Evolutionary conservation across 2,329 filamentous ascomycete species (phyloP).

Genomic region (Knoxdaviesia proteae): DNA sequence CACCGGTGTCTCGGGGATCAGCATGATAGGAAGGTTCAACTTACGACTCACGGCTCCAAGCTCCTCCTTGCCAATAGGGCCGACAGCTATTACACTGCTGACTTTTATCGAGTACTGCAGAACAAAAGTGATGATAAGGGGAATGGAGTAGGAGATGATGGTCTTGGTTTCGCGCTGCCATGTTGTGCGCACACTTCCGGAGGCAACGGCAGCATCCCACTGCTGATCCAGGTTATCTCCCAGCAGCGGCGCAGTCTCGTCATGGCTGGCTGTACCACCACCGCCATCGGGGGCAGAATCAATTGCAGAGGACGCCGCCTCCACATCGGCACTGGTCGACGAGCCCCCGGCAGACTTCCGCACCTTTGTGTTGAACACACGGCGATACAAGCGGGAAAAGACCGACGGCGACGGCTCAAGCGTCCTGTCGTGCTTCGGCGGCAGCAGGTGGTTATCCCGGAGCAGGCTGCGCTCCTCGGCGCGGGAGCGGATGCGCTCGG

Average conservation of each 20-base stretch:
- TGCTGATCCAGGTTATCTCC: conserved; percentile 37
- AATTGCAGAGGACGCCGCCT: conserved; percentile 9
- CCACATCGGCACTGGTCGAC: conserved; percentile 7
- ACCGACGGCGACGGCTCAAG: conserved; percentile 12
- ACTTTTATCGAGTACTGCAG: conserved; percentile 75
- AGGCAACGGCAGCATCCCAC: conserved; percentile 69
- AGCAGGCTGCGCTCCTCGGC: conserved; percentile 39
- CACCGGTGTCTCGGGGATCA: neutral
- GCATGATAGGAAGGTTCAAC: conserved; percentile 3
- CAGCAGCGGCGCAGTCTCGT: conserved; percentile 21
- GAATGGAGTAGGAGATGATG: conserved; percentile 47
- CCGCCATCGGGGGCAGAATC: no score
- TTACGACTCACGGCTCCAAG: conserved; percentile 22
- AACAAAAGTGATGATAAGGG: conserved; percentile 53
- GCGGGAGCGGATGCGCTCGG: conserved; percentile 34
- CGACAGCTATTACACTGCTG: conserved; percentile 59
- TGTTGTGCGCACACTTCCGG: conserved; percentile 67
- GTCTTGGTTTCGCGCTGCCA: conserved; percentile 83
- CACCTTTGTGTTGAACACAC: conserved; percentile 33
- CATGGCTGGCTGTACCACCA: no score
- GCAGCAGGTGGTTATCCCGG: conserved; percentile 43
- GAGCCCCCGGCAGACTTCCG: conserved; percentile 1
- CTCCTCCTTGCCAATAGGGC: conserved; percentile 47
- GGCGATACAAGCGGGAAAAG: conserved; percentile 20
- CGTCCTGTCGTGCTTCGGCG: conserved; percentile 25